Base-by-base conservation (phyloP, 768 basidiomycete genomes). In the Harrya chromipes region DNA sequence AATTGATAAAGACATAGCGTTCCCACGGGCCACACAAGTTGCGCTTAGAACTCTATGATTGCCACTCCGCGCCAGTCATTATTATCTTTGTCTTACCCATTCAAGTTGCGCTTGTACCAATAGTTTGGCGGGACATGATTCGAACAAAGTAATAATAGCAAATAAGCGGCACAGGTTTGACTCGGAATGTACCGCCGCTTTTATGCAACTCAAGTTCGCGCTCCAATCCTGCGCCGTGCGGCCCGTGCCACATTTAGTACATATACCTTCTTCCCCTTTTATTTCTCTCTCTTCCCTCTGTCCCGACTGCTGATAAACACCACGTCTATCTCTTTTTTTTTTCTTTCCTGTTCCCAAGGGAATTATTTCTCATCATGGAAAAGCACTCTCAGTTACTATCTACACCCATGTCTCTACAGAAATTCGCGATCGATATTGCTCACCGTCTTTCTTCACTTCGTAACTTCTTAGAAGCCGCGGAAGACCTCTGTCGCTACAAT, bases 101-200 rank as follows among this genome's bases (percentile, higher is more conserved):
- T n/a, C n/a, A n/a, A n/a, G n/a, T n/a, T n/a, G n/a, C n/a, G n/a
- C n/a, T n/a, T n/a, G n/a, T n/a, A n/a, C n/a, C n/a, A 27, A 40
- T 48, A 29, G 29, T 12, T 29, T 29, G 29, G 29, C 29, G 29
- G 49, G 34, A 26, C 44, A 23, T 46, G 44, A 19, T 41, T 42
- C 29, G 7, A 19, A 53, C 26, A 14, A 33, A 4, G 10, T 4
- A 20, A 43, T 43, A 17, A n/a, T 11, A 23, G 40, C 44, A 40
- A 38, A 59, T 59, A 49, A 39, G 45, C n/a, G 11, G 26, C 49
- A 51, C 59, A 53, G 56, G 46, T 55, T 58, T 44, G 51, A 56
- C 65, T 62, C 66, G 65, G 66, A 62, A 68, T 67, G 57, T 65
- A 65, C 65, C 66, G 63, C 62, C 55, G 40, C 46, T 51, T 41